Conservation (phyloP, 768 basidiomycete species). For the Mycena filopes region DNA sequence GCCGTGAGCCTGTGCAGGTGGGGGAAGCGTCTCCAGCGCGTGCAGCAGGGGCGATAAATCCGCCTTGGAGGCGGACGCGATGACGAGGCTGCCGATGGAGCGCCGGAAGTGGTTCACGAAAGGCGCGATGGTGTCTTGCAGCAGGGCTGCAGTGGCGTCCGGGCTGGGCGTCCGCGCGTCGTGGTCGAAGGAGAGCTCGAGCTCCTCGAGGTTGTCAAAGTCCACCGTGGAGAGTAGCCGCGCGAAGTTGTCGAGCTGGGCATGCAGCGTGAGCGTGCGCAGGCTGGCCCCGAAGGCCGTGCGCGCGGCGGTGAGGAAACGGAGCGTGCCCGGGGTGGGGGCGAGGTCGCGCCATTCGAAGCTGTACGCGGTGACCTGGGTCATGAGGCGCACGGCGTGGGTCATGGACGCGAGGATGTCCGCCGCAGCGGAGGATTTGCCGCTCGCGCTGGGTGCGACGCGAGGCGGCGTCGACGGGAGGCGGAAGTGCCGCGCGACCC, state of each 20-base stretch:
- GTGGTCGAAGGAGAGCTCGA: constrained; percentile 50
- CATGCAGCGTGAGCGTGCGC: constrained; percentile 46
- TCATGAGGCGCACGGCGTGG: constrained; percentile 47
- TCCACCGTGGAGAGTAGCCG: constrained; percentile 40
- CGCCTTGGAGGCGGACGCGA: constrained; percentile 44
- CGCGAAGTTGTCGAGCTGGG: constrained; percentile 37
- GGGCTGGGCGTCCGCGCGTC: background rate
- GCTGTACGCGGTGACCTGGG: constrained; percentile 43
- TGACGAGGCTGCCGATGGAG: constrained; percentile 42
- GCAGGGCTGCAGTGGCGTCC: constrained; percentile 28
- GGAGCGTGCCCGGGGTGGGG: constrained; percentile 40
- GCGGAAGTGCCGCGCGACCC: constrained; percentile 14
- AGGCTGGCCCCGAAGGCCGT: constrained; percentile 43
- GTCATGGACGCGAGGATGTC: constrained; percentile 45
- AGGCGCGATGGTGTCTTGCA: constrained; percentile 41
- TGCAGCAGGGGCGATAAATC: constrained; percentile 48
- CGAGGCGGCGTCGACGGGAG: constrained; percentile 9
- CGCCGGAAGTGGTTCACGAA: constrained; percentile 43
- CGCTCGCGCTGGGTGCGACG: constrained; percentile 11
- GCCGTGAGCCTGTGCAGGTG: constrained; percentile 22
- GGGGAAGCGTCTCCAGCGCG: constrained; percentile 39
- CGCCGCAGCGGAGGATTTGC: constrained; percentile 24
- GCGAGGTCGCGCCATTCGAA: constrained; percentile 54
- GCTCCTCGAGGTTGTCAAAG: constrained; percentile 45
- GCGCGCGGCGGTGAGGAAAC: constrained; percentile 43